phyloP scores from a whole-genome alignment of 2,329 filamentous ascomycete genomes.

The Calonectria montana region DNA sequence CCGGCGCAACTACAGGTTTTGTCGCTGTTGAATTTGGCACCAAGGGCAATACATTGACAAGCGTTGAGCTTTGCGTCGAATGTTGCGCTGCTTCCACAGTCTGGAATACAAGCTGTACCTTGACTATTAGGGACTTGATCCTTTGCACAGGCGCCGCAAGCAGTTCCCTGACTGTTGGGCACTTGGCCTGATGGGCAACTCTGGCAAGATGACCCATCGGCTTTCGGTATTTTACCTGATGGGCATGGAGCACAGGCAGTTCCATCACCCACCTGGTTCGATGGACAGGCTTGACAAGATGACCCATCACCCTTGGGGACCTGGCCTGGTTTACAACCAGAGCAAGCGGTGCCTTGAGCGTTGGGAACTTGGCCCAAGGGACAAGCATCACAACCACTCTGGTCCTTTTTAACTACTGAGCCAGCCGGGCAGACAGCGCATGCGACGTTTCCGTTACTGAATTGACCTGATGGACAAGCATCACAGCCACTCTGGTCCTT shows the following conservation, averaged over 20 bases:
- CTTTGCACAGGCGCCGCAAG: not conserved
- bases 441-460: not conserved
- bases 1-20: not conserved
- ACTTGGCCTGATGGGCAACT: not conserved
- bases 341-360: too few species aligned
- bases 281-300: not conserved
- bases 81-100: not conserved
- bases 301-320: not conserved
- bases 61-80: not conserved
- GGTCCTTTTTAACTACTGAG: not conserved
- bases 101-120: not conserved
- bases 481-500: not conserved
- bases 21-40: not conserved
- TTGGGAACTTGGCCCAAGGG: not conserved
- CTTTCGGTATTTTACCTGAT: not conserved
- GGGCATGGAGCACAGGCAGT: not conserved
- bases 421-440: not conserved
- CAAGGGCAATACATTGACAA: not conserved
- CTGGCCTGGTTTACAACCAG: not conserved
- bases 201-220: not conserved
- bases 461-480: not conserved
- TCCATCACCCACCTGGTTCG: not conserved
- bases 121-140: not conserved
- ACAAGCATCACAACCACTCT: not conserved
- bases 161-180: not conserved